Evolutionary conservation across 345 rosid genomes (phyloP), one percentile per base, ranked within the genome.

Genomic region (Clausena lansium): DNA sequence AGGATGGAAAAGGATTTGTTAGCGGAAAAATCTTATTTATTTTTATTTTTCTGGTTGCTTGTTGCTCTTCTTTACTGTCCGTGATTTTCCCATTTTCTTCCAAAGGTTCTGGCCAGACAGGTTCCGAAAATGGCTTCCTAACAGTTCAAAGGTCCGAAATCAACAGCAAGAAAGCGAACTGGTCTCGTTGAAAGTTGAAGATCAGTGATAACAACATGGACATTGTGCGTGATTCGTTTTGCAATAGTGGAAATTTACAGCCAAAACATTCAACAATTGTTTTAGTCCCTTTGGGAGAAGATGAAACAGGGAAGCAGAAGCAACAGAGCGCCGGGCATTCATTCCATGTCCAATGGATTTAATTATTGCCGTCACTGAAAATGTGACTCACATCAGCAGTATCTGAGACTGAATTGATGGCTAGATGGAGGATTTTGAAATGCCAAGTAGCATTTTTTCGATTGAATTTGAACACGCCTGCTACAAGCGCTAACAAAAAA

Each of bases 91-190:
- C 7, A 62, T 45, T 78, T 82, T 59, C 76, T 77, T 64, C 70
- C 65, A 70, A 30, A 93, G 98, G 77, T 87, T 88, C 76, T 89
- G 89, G 88, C 96, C 99, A 2, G 97, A 93, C 73, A 86, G 88
- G 75, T 45, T 95, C 64, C 81, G 81, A 71, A 89, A 87, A 79
- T 91, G 92, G 93, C 83, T 89, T 72, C 92, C 94, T 0, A 85
- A 52, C 82, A 75, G 82, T 81, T 68, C 80, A 30, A 92, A 81
- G 81, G 68, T 73, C 20, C 80, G 88, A 83, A 80, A 80, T 82
- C 91, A 84, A 74, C 89, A 80, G 59, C 93, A 91, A 60, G 91
- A 88, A 70, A 91, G 91, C 27, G 98, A 95, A 83, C 83, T 95
- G 76, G 89, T 88, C 67, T 79, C 98, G 20, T 84, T 95, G 77